Base-by-base conservation (phyloP, 305 asterid genomes). In the Solanum aculeatissimum region DNA sequence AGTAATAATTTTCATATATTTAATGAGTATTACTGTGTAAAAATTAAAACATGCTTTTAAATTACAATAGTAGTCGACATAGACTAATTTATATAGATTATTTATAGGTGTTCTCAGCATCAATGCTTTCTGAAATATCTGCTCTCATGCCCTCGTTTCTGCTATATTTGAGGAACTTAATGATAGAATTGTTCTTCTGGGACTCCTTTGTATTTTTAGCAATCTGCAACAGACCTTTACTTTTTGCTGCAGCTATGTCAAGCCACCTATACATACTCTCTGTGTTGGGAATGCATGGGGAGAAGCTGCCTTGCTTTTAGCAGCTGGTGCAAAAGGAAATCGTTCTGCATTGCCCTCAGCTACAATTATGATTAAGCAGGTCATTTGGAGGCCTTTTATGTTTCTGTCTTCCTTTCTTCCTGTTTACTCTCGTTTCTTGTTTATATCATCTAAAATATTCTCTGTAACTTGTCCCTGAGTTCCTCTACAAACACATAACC, bases 261-360 rank as follows among this genome's bases (percentile, higher is more conserved):
- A 93, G 84, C 95, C 99, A 58, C 98, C 98, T 68, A 95, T 95
- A 78, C 95, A 89, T 87, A 93, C 98, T 18, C 92, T 97, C 1
- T 97, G 99, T 84, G 98, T 97, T 83, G 99, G 99, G 86, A 94
- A 97, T 92, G 98, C 99, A 23, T 97, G 99, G 99, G 98, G 98
- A 86, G 99, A 95, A 91, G 98, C 99, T 84, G 95, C 99, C 60
- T 90, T 97, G 89, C 95, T 97, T 83, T 89, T 97, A 89, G 99
- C 98, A 88, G 96, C 98, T 89, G 99, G 99, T 86, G 95, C 97
- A 63, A 92, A 91, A 86, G 99, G 99, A 81, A 92, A 95, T 85
- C 98, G 99, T 87, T 88, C 98, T 88, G 98, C 99, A 81, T 88
- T 97, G 89, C 98, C 98, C 25, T 97, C 99, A 62, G 89, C 99